Evolutionary conservation across 352 stramenopile species (phyloP).

Genomic region (Thraustotheca clavata): DNA sequence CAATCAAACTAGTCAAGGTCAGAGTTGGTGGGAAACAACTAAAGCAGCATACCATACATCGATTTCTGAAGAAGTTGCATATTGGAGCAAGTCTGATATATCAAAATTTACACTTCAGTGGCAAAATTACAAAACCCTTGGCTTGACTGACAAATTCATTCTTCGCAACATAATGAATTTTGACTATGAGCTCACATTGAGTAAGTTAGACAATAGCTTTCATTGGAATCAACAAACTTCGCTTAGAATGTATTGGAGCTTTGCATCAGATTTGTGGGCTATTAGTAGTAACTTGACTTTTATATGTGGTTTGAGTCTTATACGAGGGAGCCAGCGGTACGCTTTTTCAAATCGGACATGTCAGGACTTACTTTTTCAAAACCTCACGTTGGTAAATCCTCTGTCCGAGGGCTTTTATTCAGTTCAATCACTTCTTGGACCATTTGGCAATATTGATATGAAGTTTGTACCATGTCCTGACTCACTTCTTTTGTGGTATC

Average conservation of each 20-base stretch:
- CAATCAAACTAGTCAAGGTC: not conserved
- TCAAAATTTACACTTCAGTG: not conserved
- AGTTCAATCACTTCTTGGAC: not conserved
- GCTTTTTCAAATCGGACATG: not conserved
- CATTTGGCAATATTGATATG: not conserved
- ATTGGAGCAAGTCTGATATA: not conserved
- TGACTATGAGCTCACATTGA: not conserved
- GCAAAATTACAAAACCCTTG: slow-evolving; percentile 14
- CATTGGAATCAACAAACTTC: not conserved
- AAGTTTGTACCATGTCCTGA: not conserved
- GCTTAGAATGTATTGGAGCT: not conserved
- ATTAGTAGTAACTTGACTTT: not conserved
- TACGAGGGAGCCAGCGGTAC: not conserved
- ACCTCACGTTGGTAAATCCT: not conserved
- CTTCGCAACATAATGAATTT: not conserved
- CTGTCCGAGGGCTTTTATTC: not conserved
- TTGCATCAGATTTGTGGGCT: not conserved
- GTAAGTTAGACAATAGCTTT: not conserved
- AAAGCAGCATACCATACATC: not conserved
- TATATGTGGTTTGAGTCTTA: not conserved
- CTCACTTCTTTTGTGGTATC: not conserved
- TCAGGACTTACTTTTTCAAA: not conserved
- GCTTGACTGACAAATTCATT: not conserved
- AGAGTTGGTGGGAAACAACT: not conserved
- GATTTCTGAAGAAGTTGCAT: not conserved